Evolutionary conservation across 805 yeast genomes (phyloP).

Genomic region (Candida maris): DNA sequence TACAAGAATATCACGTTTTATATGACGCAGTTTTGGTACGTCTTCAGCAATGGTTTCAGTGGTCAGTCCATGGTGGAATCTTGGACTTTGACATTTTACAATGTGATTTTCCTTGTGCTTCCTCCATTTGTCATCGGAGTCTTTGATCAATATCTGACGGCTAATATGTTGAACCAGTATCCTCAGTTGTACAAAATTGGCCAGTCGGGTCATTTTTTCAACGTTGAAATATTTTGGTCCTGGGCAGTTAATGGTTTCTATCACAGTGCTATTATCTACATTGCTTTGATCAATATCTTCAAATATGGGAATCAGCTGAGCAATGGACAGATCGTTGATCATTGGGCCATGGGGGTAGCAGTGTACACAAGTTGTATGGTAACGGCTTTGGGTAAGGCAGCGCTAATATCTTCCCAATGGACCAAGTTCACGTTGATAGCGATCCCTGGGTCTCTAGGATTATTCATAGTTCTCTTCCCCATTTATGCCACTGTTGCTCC

Average conservation of each 20-base stretch:
- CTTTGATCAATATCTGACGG: slow-evolving; percentile 93
- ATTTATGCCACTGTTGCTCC: slow-evolving; percentile 86
- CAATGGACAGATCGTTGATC: slow-evolving; percentile 71
- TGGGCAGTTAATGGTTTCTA: slow-evolving; percentile 96
- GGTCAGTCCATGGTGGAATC: slow-evolving; percentile 97
- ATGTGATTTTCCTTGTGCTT: slow-evolving; percentile 87
- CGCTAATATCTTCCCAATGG: slow-evolving; percentile 88
- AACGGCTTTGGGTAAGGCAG: slow-evolving; percentile 94
- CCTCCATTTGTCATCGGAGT: slow-evolving; percentile 97
- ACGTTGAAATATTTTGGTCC: slow-evolving; percentile 91
- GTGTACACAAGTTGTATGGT: slow-evolving; percentile 81
- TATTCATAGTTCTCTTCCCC: slow-evolving; percentile 88
- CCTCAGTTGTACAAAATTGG: slow-evolving; percentile 93
- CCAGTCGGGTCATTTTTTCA: slow-evolving; percentile 82
- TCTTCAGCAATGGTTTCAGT: slow-evolving; percentile 84
- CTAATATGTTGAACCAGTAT: slow-evolving; percentile 82
- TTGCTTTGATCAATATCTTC: slow-evolving; percentile 68
- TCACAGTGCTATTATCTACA: slow-evolving; percentile 82
- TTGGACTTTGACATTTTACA: slow-evolving; percentile 95
- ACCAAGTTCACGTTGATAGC: slow-evolving; percentile 88
- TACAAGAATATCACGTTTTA: slow-evolving; percentile 94
- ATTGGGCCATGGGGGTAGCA: slow-evolving; percentile 95
- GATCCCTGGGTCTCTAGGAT: slow-evolving; percentile 85
- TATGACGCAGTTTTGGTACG: slow-evolving; percentile 98
- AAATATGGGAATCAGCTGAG: slow-evolving; percentile 61